These are phyloP conservation scores for Sextonia rubra DNA, from an alignment of 164 flowering plant genomes.

Conservation along the genomic window DNA sequence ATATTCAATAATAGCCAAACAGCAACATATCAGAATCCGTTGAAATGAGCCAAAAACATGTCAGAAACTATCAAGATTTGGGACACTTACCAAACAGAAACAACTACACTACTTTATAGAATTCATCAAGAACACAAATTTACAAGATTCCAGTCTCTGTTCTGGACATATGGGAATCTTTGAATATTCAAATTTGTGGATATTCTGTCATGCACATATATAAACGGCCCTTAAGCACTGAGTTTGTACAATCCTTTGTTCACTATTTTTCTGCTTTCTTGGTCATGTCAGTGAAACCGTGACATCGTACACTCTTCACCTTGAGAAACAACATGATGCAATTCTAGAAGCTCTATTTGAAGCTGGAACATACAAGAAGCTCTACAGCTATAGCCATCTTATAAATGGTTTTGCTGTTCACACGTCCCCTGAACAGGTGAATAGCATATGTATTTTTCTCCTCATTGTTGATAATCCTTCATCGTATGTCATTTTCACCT, in stretches of 20 bases:
- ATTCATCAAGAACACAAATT: too few relatives aligned
- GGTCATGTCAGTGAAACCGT: constrained; percentile 58
- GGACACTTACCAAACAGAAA: too few relatives aligned
- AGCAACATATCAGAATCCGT: too few relatives aligned
- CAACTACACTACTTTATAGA: too few relatives aligned
- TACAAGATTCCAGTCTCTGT: too few relatives aligned
- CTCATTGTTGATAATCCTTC: neutral
- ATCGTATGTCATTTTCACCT: neutral
- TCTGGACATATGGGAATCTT: too few relatives aligned
- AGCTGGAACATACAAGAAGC: constrained; percentile 66
- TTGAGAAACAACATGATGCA: constrained; percentile 87
- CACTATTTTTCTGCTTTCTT: neutral
- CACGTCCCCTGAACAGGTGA: constrained; percentile 84
- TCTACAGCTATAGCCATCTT: constrained; percentile 93
- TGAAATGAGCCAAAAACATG: too few relatives aligned
- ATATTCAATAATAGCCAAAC: too few relatives aligned
- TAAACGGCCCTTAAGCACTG: too few relatives aligned
- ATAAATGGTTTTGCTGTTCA: constrained; percentile 92
- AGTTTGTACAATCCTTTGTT: neutral
- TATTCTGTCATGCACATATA: too few relatives aligned
- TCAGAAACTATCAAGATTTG: too few relatives aligned
- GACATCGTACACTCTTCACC: constrained; percentile 68
- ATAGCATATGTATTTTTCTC: neutral
- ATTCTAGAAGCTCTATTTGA: constrained; percentile 82
- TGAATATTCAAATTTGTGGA: too few relatives aligned